Conservation (phyloP, 2,329 filamentous ascomycete species). For the Aspergillus alliaceus region DNA sequence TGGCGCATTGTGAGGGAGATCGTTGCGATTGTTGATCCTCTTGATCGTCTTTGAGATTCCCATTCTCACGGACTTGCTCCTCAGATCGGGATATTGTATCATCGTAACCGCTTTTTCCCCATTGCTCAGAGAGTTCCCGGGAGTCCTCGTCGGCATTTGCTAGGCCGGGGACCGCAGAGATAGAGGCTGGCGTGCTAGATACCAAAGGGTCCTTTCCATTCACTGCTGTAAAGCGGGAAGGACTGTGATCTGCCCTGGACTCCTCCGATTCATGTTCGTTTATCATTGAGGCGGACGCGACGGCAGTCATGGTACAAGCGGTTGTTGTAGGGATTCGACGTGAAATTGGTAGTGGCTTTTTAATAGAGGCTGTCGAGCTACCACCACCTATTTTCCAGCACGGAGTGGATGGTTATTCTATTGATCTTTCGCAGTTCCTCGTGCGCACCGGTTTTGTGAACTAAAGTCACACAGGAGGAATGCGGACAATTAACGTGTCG, state of each 20-base stretch:
- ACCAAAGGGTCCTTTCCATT: slow-evolving; percentile 39
- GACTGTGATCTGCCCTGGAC: slow-evolving; percentile 41
- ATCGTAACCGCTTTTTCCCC: slow-evolving; percentile 19
- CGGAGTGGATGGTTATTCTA: not conserved
- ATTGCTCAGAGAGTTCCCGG: slow-evolving; percentile 18
- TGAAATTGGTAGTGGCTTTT: not conserved
- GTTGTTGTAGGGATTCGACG: not conserved
- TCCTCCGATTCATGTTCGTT: slow-evolving; percentile 34
- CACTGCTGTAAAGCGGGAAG: slow-evolving; percentile 48
- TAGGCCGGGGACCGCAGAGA: slow-evolving; percentile 11
- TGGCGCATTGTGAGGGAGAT: slow-evolving; percentile 23
- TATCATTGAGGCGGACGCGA: slow-evolving; percentile 34
- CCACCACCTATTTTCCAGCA: not conserved
- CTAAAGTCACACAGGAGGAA: not conserved
- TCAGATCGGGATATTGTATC: slow-evolving; percentile 25
- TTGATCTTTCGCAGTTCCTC: not conserved
- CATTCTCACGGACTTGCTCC: slow-evolving; percentile 55
- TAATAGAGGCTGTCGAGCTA: not conserved
- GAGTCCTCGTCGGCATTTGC: slow-evolving; percentile 20
- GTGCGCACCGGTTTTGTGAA: not conserved
- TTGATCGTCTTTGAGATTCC: slow-evolving; percentile 28
- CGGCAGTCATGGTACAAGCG: slow-evolving; percentile 32
- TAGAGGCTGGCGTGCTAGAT: slow-evolving; percentile 14
- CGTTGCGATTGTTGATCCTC: slow-evolving; percentile 24
- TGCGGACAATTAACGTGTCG: not conserved